Percentiles rank a stretch among this genome's conserved stretches.
Conservation (phyloP, 2,329 filamentous ascomycete species). For the Exophiala sideris region DNA sequence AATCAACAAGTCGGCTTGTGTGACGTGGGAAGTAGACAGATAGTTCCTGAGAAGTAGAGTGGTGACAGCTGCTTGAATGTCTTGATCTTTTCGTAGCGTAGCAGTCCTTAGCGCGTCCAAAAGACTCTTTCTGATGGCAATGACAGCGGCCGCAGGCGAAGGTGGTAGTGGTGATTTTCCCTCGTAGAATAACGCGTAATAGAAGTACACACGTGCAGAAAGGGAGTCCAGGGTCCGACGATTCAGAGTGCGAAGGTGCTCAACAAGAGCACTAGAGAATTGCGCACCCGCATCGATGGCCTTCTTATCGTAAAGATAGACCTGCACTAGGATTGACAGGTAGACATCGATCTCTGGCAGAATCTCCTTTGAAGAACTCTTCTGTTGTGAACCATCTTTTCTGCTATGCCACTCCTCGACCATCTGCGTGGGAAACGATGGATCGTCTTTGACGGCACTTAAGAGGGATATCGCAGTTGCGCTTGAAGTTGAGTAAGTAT, state of each 20-base stretch:
- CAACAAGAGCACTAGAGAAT: constrained; percentile 79
- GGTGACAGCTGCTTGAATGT: constrained; percentile 95
- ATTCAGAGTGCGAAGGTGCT: constrained; percentile 84
- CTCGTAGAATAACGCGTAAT: constrained; percentile 94
- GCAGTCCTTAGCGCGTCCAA: constrained; percentile 87
- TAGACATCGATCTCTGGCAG: constrained; percentile 87
- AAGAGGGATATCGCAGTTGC: constrained; percentile 68
- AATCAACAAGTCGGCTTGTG: constrained; percentile 91
- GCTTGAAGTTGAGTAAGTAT: constrained; percentile 71
- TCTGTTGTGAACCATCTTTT: constrained; percentile 66
- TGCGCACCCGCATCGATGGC: constrained; percentile 74
- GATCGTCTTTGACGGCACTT: constrained; percentile 61
- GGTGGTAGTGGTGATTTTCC: constrained; percentile 82
- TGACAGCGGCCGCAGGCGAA: constrained; percentile 81
- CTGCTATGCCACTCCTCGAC: constrained; percentile 61
- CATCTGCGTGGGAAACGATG: constrained; percentile 55
- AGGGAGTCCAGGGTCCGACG: constrained; percentile 90
- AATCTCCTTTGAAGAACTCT: constrained; percentile 65
- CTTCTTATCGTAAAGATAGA: constrained; percentile 83
- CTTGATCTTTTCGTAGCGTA: constrained; percentile 93
- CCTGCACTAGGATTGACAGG: constrained; percentile 79
- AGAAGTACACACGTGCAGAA: constrained; percentile 95
- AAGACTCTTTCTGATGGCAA: constrained; percentile 79
- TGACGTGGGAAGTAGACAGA: constrained; percentile 91
- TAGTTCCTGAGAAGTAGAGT: constrained; percentile 94